Evolutionary conservation across 192 early-diverging fungal species (phyloP).

Genomic region (Funneliformis geosporum): DNA sequence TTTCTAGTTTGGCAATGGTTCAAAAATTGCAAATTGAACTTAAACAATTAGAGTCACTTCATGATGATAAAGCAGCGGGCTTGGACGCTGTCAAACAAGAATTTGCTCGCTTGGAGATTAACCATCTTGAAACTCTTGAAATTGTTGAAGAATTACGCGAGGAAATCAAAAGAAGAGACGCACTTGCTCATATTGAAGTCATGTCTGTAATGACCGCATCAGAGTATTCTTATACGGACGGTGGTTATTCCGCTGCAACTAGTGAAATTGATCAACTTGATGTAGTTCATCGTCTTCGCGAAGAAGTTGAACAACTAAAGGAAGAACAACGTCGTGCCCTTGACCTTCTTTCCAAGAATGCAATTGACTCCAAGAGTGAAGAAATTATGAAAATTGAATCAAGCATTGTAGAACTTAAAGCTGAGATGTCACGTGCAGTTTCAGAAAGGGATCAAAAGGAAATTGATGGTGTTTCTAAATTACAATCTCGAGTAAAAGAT

Average conservation of each 20-base stretch:
- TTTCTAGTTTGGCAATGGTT: slow-evolving; percentile 23
- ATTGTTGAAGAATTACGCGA: slow-evolving; percentile 33
- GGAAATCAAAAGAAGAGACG: slow-evolving; percentile 30
- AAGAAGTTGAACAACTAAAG: slow-evolving; percentile 32
- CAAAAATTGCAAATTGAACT: slow-evolving; percentile 35
- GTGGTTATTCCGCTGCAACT: slow-evolving; percentile 9
- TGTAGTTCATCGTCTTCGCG: slow-evolving; percentile 26
- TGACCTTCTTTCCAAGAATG: slow-evolving; percentile 13
- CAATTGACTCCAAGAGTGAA: slow-evolving; percentile 5
- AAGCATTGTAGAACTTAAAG: not conserved
- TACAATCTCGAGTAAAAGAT: slow-evolving; percentile 25
- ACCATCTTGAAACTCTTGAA: slow-evolving; percentile 29
- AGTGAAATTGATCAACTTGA: slow-evolving; percentile 35
- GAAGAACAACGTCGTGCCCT: slow-evolving; percentile 26
- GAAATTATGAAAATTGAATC: slow-evolving; percentile 17
- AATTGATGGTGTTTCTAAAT: not conserved
- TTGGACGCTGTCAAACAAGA: slow-evolving; percentile 29
- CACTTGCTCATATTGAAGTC: slow-evolving; percentile 28
- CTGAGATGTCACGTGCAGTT: not conserved
- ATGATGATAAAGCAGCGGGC: slow-evolving; percentile 26
- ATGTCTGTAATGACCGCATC: slow-evolving; percentile 30
- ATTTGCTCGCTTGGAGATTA: slow-evolving; percentile 27
- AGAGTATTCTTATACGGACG: slow-evolving; percentile 22
- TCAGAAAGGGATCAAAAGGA: not conserved
- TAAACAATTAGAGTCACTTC: slow-evolving; percentile 29